Base-by-base conservation (phyloP, 2,329 filamentous ascomycete genomes). In the Akanthomyces lecanii region DNA sequence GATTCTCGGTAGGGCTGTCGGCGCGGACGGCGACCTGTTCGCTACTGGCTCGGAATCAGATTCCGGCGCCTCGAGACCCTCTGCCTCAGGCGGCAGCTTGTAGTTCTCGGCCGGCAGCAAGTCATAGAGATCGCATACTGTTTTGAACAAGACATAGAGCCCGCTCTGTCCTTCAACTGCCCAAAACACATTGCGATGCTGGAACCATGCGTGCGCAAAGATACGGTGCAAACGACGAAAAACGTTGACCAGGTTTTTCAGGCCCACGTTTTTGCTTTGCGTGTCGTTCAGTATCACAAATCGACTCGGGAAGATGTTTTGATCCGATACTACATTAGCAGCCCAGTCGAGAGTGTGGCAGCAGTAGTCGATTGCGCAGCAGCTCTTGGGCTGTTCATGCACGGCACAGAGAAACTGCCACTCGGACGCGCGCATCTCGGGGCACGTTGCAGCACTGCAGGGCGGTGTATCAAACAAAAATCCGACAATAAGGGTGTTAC, bases 321-420 rank as follows among this genome's bases (percentile, higher is more conserved):
- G 90, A 70, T 92, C 95, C 3, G 94, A 97, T 63, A 99, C 88
- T 23, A 94, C 90, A 71, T 96, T 97, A 63, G 92, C 93, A 3
- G 95, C 95, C 92, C 94, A 98, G 78, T 99, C 95, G 50, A 99
- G 87, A 0, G 95, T 99, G 74, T 99, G 95, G 75, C 94, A 98
- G 82, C 93, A 97, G 79, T 99, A 99, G 78, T 99, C 95, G 72
- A 99, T 97, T 58, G 95, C 95, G 76, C 94, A 97, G 80, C 95
- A 99, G 70, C 89, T 91, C 78, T 98, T 98, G 55, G 95, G 95
- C 56, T 92, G 90, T 73, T 98, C 94, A 74, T 99, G 95, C 3
- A 98, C 95, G 57, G 95, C 95, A 78, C 95, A 99, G 54, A 99
- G 86, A 72, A 98, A 99, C 78, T 99, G 95, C 95, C 95, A 99